Evolutionary conservation across 768 basidiomycete genomes (phyloP).

Genomic region (Rubroboletus satanas): DNA sequence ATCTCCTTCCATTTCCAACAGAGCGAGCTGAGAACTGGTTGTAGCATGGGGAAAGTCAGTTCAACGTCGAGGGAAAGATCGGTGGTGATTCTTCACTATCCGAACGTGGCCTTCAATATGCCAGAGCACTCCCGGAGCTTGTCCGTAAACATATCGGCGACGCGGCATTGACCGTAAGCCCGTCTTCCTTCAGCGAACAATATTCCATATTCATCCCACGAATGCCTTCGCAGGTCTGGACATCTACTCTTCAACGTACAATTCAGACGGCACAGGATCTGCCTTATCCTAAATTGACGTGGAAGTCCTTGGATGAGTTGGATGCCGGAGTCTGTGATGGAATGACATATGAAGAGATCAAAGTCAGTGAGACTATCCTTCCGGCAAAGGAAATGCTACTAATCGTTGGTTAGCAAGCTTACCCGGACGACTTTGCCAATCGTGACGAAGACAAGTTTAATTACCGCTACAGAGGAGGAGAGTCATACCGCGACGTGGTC

Average conservation of each 20-base stretch:
- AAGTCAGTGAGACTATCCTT: slow-evolving; percentile 46
- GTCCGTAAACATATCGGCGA: slow-evolving; percentile 90
- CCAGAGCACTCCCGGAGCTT: slow-evolving; percentile 77
- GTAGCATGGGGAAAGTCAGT: slow-evolving; percentile 97
- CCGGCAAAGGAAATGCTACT: neutral
- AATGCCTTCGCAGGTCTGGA: slow-evolving; percentile 76
- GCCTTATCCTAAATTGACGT: slow-evolving; percentile 88
- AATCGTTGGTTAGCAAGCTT: slow-evolving; percentile 58
- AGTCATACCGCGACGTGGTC: slow-evolving; percentile 97
- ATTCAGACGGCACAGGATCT: slow-evolving; percentile 84
- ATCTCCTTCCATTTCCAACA: neutral
- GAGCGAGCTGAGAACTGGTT: slow-evolving; percentile 3
- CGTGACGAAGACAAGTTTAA: slow-evolving; percentile 99
- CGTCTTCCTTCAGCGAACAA: slow-evolving; percentile 4
- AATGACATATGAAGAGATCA: slow-evolving; percentile 99
- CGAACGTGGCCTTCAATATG: slow-evolving; percentile 78
- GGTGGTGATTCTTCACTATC: slow-evolving; percentile 95
- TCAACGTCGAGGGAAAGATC: slow-evolving; percentile 93
- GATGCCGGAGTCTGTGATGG: slow-evolving; percentile 99
- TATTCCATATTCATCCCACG: neutral
- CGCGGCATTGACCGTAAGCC: slow-evolving; percentile 71
- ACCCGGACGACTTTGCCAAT: slow-evolving; percentile 97
- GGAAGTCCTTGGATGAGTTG: slow-evolving; percentile 98
- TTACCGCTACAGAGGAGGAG: slow-evolving; percentile 94
- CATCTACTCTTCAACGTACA: slow-evolving; percentile 92